Evolutionary conservation across 768 basidiomycete genomes (phyloP).

Genomic region (Lactarius akahatsu): DNA sequence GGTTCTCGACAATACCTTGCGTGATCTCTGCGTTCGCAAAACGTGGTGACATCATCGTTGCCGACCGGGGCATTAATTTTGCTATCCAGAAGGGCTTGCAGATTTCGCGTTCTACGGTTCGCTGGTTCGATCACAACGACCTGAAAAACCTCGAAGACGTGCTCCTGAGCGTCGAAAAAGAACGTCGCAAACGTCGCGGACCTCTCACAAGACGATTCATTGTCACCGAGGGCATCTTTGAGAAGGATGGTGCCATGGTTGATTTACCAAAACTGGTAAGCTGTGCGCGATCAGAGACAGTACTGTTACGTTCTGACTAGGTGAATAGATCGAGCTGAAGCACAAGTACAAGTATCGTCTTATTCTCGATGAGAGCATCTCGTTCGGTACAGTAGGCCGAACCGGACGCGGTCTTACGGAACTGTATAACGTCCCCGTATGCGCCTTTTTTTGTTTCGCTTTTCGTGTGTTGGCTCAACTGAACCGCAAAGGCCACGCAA

Average conservation of each 20-base stretch:
- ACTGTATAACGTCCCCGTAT: conserved; percentile 70
- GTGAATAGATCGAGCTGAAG: conserved; percentile 85
- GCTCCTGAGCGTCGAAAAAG: conserved; percentile 80
- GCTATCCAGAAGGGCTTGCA: conserved; percentile 95
- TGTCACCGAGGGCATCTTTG: conserved; percentile 95
- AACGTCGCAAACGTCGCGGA: conserved; percentile 76
- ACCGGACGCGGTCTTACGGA: too few relatives aligned
- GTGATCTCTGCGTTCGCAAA: conserved; percentile 98
- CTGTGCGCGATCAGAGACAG: conserved; percentile 24
- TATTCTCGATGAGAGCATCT: conserved; percentile 90
- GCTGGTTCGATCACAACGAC: conserved; percentile 98
- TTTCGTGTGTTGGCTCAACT: background rate
- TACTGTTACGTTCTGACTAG: background rate
- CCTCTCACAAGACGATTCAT: conserved; percentile 92
- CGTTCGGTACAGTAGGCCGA: conserved; percentile 85
- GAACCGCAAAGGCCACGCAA: background rate
- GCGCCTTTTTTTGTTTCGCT: conserved; percentile 36
- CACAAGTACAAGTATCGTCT: conserved; percentile 93
- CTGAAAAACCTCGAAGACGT: conserved; percentile 88
- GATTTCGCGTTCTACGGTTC: conserved; percentile 85
- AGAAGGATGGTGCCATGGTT: conserved; percentile 88
- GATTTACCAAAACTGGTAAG: conserved; percentile 90
- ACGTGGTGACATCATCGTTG: conserved; percentile 96
- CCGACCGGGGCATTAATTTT: conserved; percentile 94
- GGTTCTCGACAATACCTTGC: conserved; percentile 86